Base-by-base conservation (phyloP, 2,329 filamentous ascomycete genomes). In the Aspergillus eucalypticola region DNA sequence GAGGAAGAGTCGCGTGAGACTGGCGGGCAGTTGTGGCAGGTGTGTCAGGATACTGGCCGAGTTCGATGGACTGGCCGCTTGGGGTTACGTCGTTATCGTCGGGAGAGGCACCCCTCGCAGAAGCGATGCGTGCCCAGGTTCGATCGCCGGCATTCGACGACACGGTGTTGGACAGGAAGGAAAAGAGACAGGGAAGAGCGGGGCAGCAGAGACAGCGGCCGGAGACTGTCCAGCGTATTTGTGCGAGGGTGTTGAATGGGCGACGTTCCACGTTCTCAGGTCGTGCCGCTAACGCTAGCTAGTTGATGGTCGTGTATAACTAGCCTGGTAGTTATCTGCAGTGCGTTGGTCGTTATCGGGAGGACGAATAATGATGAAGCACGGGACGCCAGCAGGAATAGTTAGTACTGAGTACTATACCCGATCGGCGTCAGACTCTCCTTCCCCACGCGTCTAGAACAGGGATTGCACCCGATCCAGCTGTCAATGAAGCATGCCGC, bases 11-110 rank as follows among this genome's bases (percentile, higher is more conserved):
- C 11, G 38, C 52, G 55, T 58, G 62, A 42, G 64, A 55, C 51
- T 48, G 21, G 15, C 15, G 41, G 29, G 54, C 15, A 38, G 50
- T 27, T 11, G 60, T 59, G 55, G 57, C 38, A 58, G 49, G 58
- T 57, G 53, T 57, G 49, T 62, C 58, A 57, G 62, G 61, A 56
- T 65, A 69, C 15, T 69, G 63, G 65, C 66, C 68, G 59, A 76
- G 74, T 63, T 77, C 74, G 60, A 76, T 71, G 56, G 67, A 70
- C 63, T 71, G 66, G 66, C 67, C 66, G 67, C 27, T 48, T 46
- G 48, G 58, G 53, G 42, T 62, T 44, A 64, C 35, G 59, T 60
- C 35, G 60, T 56, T 21, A 54, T 61, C 35, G 58, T 60, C 39
- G 23, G 54, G 29, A 50, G 61, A 67, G 66, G 66, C 66, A 69